phyloP scores from a whole-genome alignment of 495 filamentous ascomycete species.

The Sordaria brevicollis region DNA sequence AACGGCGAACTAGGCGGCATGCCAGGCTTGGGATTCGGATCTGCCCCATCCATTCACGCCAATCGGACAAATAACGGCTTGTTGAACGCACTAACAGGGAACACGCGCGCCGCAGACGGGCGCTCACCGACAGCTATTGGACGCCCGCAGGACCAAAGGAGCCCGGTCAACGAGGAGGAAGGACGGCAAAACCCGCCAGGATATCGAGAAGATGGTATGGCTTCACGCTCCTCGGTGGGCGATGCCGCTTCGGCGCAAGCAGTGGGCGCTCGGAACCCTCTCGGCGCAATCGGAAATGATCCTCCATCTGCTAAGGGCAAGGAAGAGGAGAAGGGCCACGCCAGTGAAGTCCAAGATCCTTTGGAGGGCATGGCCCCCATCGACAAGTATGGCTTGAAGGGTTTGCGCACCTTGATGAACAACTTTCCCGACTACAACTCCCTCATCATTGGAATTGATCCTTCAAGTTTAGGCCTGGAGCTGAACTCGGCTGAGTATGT shows the following conservation, averaged over 20 bases:
- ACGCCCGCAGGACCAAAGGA: conserved; percentile 33
- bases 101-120: conserved; percentile 28
- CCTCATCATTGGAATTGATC: conserved; percentile 68
- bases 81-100: conserved; percentile 48
- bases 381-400: conserved; percentile 74
- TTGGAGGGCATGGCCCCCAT: conserved; percentile 66
- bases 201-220: conserved; percentile 31
- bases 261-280: conserved; percentile 24
- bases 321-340: conserved; percentile 27
- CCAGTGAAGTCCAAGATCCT: conserved; percentile 39
- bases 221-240: conserved; percentile 23
- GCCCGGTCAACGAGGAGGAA: conserved; percentile 27
- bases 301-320: conserved; percentile 29
- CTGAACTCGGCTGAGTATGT: conserved; percentile 68
- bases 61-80: conserved; percentile 42
- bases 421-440: conserved; percentile 66
- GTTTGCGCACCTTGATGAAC: conserved; percentile 68
- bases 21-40: conserved; percentile 54
- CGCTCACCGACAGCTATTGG: conserved; percentile 28
- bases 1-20: conserved; percentile 61
- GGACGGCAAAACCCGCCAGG: conserved; percentile 30
- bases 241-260: conserved; percentile 18
- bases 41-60: conserved; percentile 20
- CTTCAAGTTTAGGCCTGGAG: conserved; percentile 67
- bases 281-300: conserved; percentile 38